Conservation (phyloP, 2,329 filamentous ascomycete genomes). For the Xylaria hypoxylon region DNA sequence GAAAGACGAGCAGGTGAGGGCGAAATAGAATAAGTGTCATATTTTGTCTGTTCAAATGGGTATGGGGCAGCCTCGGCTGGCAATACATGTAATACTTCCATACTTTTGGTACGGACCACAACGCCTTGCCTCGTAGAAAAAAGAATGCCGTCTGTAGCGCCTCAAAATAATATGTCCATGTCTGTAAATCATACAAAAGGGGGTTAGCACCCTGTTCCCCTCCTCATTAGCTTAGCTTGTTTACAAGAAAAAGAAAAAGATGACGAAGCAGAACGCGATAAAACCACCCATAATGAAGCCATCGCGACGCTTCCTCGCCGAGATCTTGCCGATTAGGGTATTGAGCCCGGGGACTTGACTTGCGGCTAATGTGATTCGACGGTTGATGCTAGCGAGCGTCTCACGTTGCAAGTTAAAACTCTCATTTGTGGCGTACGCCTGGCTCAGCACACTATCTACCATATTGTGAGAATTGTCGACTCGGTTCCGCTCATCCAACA, state of each 20-base stretch:
- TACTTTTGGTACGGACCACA: slow-evolving; percentile 29
- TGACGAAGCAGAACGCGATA: slow-evolving; percentile 89
- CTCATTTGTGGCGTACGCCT: slow-evolving; percentile 97
- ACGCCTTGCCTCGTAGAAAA: slow-evolving; percentile 37
- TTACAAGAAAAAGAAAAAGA: slow-evolving; percentile 84
- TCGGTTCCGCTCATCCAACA: slow-evolving; percentile 87
- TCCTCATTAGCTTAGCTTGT: not conserved
- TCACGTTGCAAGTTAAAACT: slow-evolving; percentile 89
- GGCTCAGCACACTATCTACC: slow-evolving; percentile 89
- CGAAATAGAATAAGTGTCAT: not conserved
- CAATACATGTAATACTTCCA: slow-evolving; percentile 27
- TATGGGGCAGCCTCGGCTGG: slow-evolving; percentile 15
- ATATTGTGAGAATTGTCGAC: slow-evolving; percentile 92
- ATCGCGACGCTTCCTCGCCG: slow-evolving; percentile 92
- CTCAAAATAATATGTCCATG: slow-evolving; percentile 25
- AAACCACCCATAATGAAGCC: slow-evolving; percentile 93
- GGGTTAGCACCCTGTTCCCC: not conserved
- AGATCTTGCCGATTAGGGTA: slow-evolving; percentile 89
- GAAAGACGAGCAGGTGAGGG: not conserved
- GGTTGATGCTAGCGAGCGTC: slow-evolving; percentile 87
- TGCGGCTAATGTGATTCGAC: slow-evolving; percentile 88
- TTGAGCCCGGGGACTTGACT: slow-evolving; percentile 95
- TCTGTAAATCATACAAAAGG: slow-evolving; percentile 30
- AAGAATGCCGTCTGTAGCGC: slow-evolving; percentile 32
- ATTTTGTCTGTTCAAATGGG: slow-evolving; percentile 14